Evolutionary conservation across 805 yeast species (phyloP).

Genomic region (Ogataea angusta): DNA sequence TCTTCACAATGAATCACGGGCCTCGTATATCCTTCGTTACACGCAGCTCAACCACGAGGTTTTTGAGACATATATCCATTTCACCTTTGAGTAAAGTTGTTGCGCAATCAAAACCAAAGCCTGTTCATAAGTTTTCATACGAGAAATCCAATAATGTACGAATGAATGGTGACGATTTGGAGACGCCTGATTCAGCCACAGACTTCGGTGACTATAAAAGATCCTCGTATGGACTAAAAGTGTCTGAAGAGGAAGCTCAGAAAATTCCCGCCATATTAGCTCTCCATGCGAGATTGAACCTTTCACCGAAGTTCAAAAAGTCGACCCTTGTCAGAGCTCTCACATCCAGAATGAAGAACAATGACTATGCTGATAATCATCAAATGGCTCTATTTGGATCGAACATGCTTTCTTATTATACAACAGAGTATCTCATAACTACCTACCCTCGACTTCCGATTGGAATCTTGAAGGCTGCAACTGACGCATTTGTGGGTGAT

Average conservation of each 20-base stretch:
- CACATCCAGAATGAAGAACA: slow-evolving; percentile 45
- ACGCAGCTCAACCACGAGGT: background rate
- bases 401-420: slow-evolving; percentile 69
- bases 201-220: slow-evolving; percentile 35
- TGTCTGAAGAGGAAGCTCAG: slow-evolving; percentile 50
- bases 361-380: slow-evolving; percentile 62
- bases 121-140: slow-evolving; percentile 26
- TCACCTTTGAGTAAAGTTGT: slow-evolving; percentile 13
- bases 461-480: slow-evolving; percentile 69
- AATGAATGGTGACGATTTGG: slow-evolving; percentile 14
- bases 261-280: slow-evolving; percentile 73
- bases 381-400: slow-evolving; percentile 84
- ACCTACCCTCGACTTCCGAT: slow-evolving; percentile 90
- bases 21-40: background rate
- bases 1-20: background rate
- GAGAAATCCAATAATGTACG: slow-evolving; percentile 27
- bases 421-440: slow-evolving; percentile 66
- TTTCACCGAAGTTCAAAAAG: slow-evolving; percentile 54
- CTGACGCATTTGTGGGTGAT: slow-evolving; percentile 70
- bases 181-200: slow-evolving; percentile 22
- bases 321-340: slow-evolving; percentile 79
- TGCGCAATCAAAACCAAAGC: slow-evolving; percentile 10
- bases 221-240: slow-evolving; percentile 23
- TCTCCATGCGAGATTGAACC: slow-evolving; percentile 69
- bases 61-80: slow-evolving; percentile 10